Conservation (phyloP, 371 early-diverging fungal genomes). For the Saksenaea oblongispora region DNA sequence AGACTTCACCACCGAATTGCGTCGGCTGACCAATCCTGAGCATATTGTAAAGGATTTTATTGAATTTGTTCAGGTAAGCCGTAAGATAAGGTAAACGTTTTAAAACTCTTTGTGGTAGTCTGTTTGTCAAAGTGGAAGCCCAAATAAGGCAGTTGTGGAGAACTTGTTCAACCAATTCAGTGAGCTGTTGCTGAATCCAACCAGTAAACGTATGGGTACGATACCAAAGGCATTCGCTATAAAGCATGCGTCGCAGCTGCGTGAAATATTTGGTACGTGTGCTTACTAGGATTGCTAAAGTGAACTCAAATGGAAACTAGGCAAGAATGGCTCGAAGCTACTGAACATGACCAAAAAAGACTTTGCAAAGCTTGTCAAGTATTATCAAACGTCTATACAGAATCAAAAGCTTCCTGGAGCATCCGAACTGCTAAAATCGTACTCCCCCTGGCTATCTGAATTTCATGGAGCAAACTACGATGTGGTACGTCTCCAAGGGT, state of each 20-base stretch:
- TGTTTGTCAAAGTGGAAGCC: slow-evolving; percentile 9
- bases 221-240: slow-evolving; percentile 53
- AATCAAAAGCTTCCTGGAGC: slow-evolving; percentile 32
- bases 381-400: slow-evolving; percentile 33
- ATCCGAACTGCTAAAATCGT: slow-evolving; percentile 52
- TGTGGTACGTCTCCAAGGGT: slow-evolving; percentile 36
- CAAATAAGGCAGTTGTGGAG: slow-evolving; percentile 18
- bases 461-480: slow-evolving; percentile 42
- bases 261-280: slow-evolving; percentile 42
- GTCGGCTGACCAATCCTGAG: slow-evolving; percentile 68
- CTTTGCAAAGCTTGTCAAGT: slow-evolving; percentile 36
- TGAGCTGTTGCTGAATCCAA: slow-evolving; percentile 28
- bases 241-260: slow-evolving; percentile 48
- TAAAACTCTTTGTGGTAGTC: slow-evolving; percentile 5
- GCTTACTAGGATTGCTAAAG: neutral
- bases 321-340: slow-evolving; percentile 52
- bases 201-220: slow-evolving; percentile 20
- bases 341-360: slow-evolving; percentile 33
- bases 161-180: slow-evolving; percentile 35
- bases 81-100: neutral
- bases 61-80: slow-evolving; percentile 47
- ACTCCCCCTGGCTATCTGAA: slow-evolving; percentile 69
- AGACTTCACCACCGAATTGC: slow-evolving; percentile 62
- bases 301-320: slow-evolving; percentile 10
- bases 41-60: slow-evolving; percentile 71